Evolutionary conservation across 192 early-diverging fungal genomes (phyloP).

Genomic region (Lunasporangiospora selenospora): DNA sequence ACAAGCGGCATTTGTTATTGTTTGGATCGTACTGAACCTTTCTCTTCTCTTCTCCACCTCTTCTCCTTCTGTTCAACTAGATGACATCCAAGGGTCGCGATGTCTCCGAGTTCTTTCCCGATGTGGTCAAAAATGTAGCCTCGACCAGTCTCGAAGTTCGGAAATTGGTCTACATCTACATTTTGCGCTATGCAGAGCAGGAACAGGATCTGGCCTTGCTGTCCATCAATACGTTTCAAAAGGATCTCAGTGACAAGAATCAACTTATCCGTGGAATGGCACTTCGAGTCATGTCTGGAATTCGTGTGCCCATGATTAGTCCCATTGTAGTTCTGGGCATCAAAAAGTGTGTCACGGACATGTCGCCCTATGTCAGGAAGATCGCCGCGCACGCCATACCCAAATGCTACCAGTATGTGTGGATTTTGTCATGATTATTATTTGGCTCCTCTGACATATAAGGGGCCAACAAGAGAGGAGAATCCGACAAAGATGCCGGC

Average conservation of each 20-base stretch:
- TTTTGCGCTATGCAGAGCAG: conserved; percentile 94
- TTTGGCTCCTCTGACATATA: too few relatives aligned
- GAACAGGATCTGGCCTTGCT: conserved; percentile 96
- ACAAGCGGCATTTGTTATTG: neutral
- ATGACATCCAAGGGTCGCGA: conserved; percentile 91
- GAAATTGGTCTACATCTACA: conserved; percentile 96
- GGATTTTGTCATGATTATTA: neutral
- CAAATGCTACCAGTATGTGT: conserved; percentile 77
- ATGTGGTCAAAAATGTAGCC: conserved; percentile 98
- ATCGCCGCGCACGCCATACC: conserved; percentile 90
- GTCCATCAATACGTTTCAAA: conserved; percentile 98
- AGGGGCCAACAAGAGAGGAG: too few relatives aligned
- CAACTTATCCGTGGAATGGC: conserved; percentile 96
- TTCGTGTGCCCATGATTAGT: conserved; percentile 90
- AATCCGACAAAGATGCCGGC: too few relatives aligned
- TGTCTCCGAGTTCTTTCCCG: conserved; percentile 89
- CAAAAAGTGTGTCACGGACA: conserved; percentile 84
- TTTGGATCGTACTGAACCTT: neutral
- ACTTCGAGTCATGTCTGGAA: conserved; percentile 93
- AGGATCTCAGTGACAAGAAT: conserved; percentile 92
- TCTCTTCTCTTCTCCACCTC: neutral
- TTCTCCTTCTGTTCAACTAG: conserved; percentile 36
- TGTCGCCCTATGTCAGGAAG: conserved; percentile 93
- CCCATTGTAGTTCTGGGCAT: conserved; percentile 92
- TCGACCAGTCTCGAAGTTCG: conserved; percentile 88